A percentile compares a stretch with the other conserved stretches of the same genome.
Conservation (phyloP, 768 basidiomycete species). For the Mycena chlorophos region DNA sequence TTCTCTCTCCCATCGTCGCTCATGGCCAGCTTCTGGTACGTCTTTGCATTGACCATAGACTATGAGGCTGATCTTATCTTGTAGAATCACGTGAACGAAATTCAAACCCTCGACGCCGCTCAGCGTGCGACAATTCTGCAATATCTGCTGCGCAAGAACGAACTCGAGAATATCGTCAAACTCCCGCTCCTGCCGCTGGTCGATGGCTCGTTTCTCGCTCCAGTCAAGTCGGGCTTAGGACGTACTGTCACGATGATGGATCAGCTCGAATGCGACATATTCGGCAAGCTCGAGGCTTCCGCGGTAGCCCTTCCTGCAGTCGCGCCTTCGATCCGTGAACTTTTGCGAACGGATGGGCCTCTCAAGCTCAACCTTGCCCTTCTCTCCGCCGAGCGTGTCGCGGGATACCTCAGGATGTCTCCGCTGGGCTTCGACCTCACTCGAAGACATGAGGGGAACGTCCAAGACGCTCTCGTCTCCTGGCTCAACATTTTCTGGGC, state of each 20-base stretch:
- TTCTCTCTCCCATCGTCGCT: conserved; percentile 32
- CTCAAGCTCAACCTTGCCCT: conserved; percentile 32
- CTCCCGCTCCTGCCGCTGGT: conserved; percentile 39
- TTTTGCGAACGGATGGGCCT: conserved; percentile 27
- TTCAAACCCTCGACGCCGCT: conserved; percentile 13
- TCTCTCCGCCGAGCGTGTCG: conserved; percentile 28
- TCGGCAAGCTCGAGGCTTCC: conserved; percentile 30
- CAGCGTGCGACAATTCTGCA: conserved; percentile 19
- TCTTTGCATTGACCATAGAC: background rate
- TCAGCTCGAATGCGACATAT: conserved; percentile 29
- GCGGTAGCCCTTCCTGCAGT: conserved; percentile 34
- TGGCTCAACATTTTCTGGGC: conserved; percentile 48
- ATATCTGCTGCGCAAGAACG: conserved; percentile 37
- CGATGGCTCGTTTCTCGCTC: conserved; percentile 23
- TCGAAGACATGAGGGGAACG: conserved; percentile 9
- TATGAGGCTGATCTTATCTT: background rate
- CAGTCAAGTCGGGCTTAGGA: conserved; percentile 6
- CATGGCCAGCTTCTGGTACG: conserved; percentile 34
- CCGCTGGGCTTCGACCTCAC: conserved; percentile 28
- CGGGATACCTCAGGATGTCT: conserved; percentile 30
- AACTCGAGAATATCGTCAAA: conserved; percentile 35
- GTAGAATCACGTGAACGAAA: conserved; percentile 17
- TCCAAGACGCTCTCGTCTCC: conserved; percentile 20
- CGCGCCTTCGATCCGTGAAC: conserved; percentile 23
- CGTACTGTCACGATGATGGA: conserved; percentile 31